Evolutionary conservation across 2,329 filamentous ascomycete species (phyloP).

Genomic region (Epichloe amarillans): DNA sequence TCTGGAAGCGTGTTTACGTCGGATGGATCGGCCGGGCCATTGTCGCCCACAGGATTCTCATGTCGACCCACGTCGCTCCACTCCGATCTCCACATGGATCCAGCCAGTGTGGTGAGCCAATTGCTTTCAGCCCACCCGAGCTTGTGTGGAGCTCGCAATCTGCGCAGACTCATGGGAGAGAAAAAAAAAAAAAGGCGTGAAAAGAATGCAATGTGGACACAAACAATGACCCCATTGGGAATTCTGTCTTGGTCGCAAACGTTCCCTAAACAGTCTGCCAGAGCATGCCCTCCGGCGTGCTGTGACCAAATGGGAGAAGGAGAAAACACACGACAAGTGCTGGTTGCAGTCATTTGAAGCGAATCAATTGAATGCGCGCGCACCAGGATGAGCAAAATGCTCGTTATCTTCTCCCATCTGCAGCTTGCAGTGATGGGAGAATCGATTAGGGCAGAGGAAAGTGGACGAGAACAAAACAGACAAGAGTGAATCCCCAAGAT

Average conservation of each 20-base stretch:
- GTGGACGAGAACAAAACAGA: background rate
- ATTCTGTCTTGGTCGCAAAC: background rate
- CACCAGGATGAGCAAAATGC: background rate
- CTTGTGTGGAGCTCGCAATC: conserved; percentile 22
- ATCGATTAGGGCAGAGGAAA: background rate
- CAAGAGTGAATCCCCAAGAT: background rate
- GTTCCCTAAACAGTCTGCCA: background rate
- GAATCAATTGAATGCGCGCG: background rate
- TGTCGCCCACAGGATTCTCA: background rate
- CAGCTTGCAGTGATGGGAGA: background rate
- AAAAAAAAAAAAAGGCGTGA: conserved; percentile 12
- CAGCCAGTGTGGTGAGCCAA: conserved; percentile 14
- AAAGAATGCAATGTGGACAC: conserved; percentile 10
- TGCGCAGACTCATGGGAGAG: conserved; percentile 12
- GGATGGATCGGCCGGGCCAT: conserved; percentile 12
- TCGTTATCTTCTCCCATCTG: background rate
- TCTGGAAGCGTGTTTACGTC: conserved; percentile 1
- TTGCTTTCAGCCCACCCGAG: conserved; percentile 14
- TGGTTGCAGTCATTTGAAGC: background rate
- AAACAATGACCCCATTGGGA: conserved; percentile 6
- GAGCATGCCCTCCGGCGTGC: background rate
- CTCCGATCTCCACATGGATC: conserved; percentile 11
- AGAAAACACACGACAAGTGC: background rate
- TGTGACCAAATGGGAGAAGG: background rate
- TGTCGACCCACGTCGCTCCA: background rate